Percentiles rank a stretch among this genome's conserved stretches.
These are phyloP conservation scores for Populus alba DNA, from an alignment of 345 rosid species.

Conservation along the genomic window DNA sequence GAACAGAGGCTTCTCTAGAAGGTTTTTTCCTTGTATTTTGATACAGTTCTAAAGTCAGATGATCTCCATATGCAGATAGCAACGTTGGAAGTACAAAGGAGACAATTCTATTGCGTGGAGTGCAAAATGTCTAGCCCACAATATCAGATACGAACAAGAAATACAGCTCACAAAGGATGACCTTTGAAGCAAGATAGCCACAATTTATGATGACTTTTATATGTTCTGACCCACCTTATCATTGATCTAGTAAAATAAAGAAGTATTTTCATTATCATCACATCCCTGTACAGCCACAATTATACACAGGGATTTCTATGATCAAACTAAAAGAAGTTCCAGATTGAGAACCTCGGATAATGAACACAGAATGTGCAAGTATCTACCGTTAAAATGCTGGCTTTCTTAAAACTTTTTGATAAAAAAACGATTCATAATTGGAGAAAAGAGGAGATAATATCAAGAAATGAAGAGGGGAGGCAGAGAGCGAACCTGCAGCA, in stretches of 20 bases:
- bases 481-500: conserved; percentile 45
- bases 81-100: no score
- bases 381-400: not conserved
- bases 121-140: no score
- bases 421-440: not conserved
- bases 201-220: not conserved
- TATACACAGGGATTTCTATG: not conserved
- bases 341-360: not conserved
- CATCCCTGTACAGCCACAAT: no score
- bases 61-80: no score
- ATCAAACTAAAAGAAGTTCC: not conserved
- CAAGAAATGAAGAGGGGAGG: not conserved
- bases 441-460: not conserved
- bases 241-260: not conserved
- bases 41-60: no score
- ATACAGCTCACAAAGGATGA: no score
- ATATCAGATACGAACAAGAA: no score
- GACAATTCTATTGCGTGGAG: no score
- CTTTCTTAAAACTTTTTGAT: not conserved
- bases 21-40: no score
- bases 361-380: not conserved
- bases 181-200: not conserved
- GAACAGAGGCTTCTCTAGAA: no score
- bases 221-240: not conserved
- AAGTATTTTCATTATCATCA: not conserved